A percentile compares a stretch with the other conserved stretches of the same genome.
Conservation (phyloP, 2,329 filamentous ascomycete genomes). For the Neofusicoccum cordaticola region DNA sequence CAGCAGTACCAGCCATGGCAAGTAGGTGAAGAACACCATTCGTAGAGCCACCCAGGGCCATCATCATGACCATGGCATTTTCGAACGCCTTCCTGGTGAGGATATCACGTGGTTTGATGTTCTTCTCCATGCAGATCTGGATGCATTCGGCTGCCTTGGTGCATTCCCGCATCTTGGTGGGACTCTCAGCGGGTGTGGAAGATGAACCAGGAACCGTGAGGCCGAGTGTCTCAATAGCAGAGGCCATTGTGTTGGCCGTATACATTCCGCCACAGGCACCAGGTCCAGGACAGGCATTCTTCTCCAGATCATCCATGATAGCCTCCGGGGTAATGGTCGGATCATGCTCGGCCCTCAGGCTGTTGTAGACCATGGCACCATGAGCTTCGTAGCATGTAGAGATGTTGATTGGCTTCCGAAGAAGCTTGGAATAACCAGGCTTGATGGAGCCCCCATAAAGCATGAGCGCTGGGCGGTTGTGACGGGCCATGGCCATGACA, state of each 20-base stretch:
- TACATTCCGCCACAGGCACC: slow-evolving; percentile 92
- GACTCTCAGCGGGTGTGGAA: slow-evolving; percentile 75
- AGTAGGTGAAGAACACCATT: slow-evolving; percentile 87
- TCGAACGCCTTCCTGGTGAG: slow-evolving; percentile 79
- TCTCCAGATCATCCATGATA: slow-evolving; percentile 79
- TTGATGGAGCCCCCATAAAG: slow-evolving; percentile 91
- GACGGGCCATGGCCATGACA: slow-evolving; percentile 83
- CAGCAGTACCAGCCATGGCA: slow-evolving; percentile 84
- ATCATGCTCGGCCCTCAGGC: slow-evolving; percentile 66
- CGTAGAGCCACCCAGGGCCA: slow-evolving; percentile 86
- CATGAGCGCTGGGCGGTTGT: slow-evolving; percentile 92
- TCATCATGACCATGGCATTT: slow-evolving; percentile 85
- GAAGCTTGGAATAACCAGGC: slow-evolving; percentile 75
- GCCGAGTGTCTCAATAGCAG: slow-evolving; percentile 85
- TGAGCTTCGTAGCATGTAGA: slow-evolving; percentile 84
- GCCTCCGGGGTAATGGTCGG: slow-evolving; percentile 69
- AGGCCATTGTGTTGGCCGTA: slow-evolving; percentile 92
- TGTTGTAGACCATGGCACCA: slow-evolving; percentile 77
- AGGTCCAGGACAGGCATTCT: slow-evolving; percentile 71
- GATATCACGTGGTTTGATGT: slow-evolving; percentile 77
- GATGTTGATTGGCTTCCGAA: slow-evolving; percentile 81
- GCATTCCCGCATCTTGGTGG: slow-evolving; percentile 84
- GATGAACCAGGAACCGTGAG: slow-evolving; percentile 79
- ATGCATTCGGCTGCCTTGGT: slow-evolving; percentile 77
- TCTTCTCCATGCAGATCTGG: slow-evolving; percentile 72